These are phyloP conservation scores for Auxenochlorella pyrenoidosa DNA, from an alignment of 139 green algal genomes.

Conservation along the genomic window DNA sequence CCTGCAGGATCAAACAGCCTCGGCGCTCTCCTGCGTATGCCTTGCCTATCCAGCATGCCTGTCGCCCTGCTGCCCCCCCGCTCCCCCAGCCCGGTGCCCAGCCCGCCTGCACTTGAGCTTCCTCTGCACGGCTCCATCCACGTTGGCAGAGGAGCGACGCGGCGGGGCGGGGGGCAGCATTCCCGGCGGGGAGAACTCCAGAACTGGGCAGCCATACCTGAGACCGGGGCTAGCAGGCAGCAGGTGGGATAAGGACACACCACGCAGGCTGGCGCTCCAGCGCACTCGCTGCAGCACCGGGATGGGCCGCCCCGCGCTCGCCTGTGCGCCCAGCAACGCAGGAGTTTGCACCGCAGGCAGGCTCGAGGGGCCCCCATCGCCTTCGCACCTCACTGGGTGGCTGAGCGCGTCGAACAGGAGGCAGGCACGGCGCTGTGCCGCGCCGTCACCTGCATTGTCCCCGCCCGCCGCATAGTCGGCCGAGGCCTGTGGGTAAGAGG, in stretches of 20 bases:
- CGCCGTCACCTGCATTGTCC: background rate
- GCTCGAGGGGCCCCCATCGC: too few species aligned
- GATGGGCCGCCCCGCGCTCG: too few species aligned
- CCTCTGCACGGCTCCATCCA: background rate
- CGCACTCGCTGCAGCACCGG: background rate
- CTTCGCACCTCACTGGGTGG: background rate
- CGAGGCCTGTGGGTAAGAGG: background rate
- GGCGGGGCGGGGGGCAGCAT: background rate
- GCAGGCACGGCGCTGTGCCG: background rate
- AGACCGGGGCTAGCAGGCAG: too few species aligned
- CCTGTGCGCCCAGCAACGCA: too few species aligned
- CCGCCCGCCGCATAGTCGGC: background rate
- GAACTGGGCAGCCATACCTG: background rate
- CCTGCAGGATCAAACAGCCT: too few species aligned
- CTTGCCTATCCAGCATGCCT: too few species aligned
- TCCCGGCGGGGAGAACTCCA: background rate
- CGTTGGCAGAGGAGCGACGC: background rate
- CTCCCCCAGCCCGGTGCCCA: too few species aligned
- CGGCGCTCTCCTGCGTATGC: too few species aligned
- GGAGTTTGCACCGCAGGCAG: too few species aligned
- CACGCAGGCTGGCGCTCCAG: background rate
- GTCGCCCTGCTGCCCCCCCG: too few species aligned
- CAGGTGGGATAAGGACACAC: too few species aligned
- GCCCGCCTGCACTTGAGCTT: background rate
- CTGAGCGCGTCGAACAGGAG: background rate